phyloP scores from a whole-genome alignment of 2,329 filamentous ascomycete species.

The Blastomyces silverae region DNA sequence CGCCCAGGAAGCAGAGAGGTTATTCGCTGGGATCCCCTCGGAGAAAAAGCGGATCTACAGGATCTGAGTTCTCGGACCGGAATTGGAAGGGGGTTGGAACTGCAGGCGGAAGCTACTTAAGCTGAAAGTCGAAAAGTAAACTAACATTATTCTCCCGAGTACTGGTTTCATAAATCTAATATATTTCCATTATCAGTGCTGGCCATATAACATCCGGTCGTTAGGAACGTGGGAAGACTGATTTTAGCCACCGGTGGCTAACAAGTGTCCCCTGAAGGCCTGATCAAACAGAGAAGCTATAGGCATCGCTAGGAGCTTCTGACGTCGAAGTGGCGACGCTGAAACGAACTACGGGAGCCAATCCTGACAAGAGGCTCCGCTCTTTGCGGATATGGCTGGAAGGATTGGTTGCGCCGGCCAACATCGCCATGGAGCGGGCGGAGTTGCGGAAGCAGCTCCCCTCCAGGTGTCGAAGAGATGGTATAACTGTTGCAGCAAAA shows the following conservation, averaged over 20 bases:
- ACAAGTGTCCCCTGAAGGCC: too few relatives aligned
- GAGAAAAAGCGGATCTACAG: slow-evolving; percentile 16
- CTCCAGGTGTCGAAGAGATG: not conserved
- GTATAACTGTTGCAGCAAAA: not conserved
- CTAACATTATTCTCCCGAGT: not conserved
- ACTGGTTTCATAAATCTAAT: not conserved
- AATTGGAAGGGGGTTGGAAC: not conserved
- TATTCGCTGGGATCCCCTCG: not conserved
- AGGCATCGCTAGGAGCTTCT: not conserved
- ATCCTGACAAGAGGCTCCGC: slow-evolving; percentile 6
- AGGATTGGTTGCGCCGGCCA: not conserved
- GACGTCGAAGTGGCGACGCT: slow-evolving; percentile 10
- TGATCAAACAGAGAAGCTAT: not conserved
- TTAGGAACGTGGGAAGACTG: not conserved
- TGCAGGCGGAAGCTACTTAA: not conserved
- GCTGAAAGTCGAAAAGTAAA: not conserved
- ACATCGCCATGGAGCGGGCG: not conserved
- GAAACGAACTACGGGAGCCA: slow-evolving; percentile 10
- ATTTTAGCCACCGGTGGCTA: not conserved
- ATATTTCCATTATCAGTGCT: not conserved
- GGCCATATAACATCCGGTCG: not conserved
- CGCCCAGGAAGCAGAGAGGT: slow-evolving; percentile 16
- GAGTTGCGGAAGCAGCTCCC: not conserved
- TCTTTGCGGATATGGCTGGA: not conserved
- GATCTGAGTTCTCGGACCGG: not conserved